Evolutionary conservation across 441 rosid species (phyloP).

Genomic region (Erodium texanum): DNA sequence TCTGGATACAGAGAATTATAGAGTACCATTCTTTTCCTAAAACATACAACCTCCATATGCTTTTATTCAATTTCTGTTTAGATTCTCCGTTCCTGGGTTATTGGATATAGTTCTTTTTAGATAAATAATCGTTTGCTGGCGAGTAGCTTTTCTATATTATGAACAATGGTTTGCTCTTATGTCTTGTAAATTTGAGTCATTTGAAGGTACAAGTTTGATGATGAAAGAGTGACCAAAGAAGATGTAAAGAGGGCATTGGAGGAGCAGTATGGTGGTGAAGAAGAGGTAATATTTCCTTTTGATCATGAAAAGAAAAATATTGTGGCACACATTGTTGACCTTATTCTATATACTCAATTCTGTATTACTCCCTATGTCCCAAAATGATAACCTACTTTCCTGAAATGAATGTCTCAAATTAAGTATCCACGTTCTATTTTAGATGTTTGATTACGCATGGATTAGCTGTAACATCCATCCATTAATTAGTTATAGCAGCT

Average conservation of each 20-base stretch:
- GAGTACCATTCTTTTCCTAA: background rate
- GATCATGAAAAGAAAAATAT: background rate
- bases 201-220: conserved; percentile 84
- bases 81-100: background rate
- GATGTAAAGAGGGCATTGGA: conserved; percentile 83
- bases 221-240: conserved; percentile 96
- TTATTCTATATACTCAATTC: conserved; percentile 1
- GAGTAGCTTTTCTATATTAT: background rate
- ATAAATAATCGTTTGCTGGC: background rate
- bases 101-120: background rate
- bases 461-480: too few species aligned
- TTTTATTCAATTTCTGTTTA: background rate
- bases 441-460: too few species aligned
- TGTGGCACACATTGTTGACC: background rate
- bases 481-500: background rate
- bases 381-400: too few species aligned
- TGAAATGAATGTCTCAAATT: too few species aligned
- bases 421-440: too few species aligned
- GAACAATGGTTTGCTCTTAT: background rate
- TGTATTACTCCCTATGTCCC: background rate
- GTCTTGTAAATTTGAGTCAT: background rate
- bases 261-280: conserved; percentile 98
- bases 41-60: background rate
- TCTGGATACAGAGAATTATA: background rate
- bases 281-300: conserved; percentile 51